Percentiles rank a stretch among this genome's conserved stretches.
These are phyloP conservation scores for Dactylis glomerata DNA, from an alignment of 176 grass and related monocot species.

Conservation along the genomic window DNA sequence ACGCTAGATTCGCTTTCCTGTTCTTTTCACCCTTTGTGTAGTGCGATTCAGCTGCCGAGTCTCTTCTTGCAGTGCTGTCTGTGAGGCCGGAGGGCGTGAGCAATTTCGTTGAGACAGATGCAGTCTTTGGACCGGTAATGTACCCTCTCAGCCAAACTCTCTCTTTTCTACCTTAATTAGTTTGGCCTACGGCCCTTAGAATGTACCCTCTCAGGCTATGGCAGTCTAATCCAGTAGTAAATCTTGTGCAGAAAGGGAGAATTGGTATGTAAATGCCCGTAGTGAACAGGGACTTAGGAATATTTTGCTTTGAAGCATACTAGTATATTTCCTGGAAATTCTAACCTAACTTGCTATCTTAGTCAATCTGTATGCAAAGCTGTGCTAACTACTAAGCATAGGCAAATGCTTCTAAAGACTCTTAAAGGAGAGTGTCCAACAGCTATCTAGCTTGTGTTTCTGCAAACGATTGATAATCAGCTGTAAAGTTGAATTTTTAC, in stretches of 20 bases:
- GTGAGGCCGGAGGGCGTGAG: slow-evolving; percentile 70
- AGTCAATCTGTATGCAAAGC: not conserved
- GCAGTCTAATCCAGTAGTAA: not conserved
- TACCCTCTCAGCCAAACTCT: not conserved
- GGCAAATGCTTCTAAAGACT: not conserved
- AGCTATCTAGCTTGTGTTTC: not conserved
- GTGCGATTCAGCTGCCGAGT: not conserved
- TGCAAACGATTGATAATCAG: not conserved
- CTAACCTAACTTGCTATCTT: not conserved
- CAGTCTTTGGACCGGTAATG: slow-evolving; percentile 78
- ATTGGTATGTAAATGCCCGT: not conserved
- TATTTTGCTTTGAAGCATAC: not conserved
- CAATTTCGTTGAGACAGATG: slow-evolving; percentile 65
- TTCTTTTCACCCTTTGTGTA: not conserved
- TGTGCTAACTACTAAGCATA: not conserved
- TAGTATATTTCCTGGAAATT: not conserved
- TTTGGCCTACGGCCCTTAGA: too few species aligned
- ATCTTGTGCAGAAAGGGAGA: slow-evolving; percentile 16
- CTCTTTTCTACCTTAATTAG: too few species aligned
- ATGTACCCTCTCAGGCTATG: not conserved
- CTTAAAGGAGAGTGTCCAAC: not conserved
- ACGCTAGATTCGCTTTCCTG: not conserved
- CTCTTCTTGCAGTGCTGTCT: slow-evolving; percentile 59
- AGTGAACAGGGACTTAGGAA: not conserved
- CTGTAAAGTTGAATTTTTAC: not conserved